These are phyloP conservation scores for Gossypium lobatum DNA, from an alignment of 441 rosid species.

Conservation along the genomic window DNA sequence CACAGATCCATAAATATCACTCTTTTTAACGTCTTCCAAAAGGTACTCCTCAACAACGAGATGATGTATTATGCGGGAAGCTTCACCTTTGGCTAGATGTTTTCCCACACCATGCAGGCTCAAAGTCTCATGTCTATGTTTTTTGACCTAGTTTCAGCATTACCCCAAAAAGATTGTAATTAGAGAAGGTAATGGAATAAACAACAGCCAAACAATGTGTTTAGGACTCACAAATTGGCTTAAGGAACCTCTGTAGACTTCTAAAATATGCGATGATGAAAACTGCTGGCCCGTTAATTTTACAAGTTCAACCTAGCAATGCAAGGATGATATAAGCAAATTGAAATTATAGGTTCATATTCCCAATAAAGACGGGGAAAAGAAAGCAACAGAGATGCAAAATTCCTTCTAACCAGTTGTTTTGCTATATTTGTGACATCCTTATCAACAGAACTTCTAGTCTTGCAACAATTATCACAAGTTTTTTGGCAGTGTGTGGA, in stretches of 20 bases:
- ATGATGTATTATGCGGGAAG: constrained; percentile 72
- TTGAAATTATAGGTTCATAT: neutral
- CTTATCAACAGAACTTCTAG: constrained; percentile 57
- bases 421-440: constrained; percentile 78
- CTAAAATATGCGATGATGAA: constrained; percentile 78
- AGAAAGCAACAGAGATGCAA: constrained; percentile 1
- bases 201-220: constrained; percentile 8
- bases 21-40: constrained; percentile 84
- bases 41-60: constrained; percentile 80
- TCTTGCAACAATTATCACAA: constrained; percentile 82
- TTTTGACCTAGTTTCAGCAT: constrained; percentile 59
- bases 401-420: constrained; percentile 62
- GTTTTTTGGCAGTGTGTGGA: constrained; percentile 65
- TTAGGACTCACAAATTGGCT: constrained; percentile 59
- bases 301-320: constrained; percentile 76
- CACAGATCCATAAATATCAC: constrained; percentile 84
- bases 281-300: constrained; percentile 62
- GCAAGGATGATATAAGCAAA: constrained; percentile 11
- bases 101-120: constrained; percentile 90
- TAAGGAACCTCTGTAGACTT: constrained; percentile 87
- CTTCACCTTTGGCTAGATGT: constrained; percentile 69
- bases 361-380: neutral
- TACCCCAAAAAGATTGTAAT: constrained; percentile 13
- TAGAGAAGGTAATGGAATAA: constrained; percentile 12
- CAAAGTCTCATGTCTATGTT: constrained; percentile 67